A percentile compares a stretch with the other conserved stretches of the same genome.
Evolutionary conservation across 78 protist species (phyloP).

Genomic region (Planoprotostelium fungivorum): DNA sequence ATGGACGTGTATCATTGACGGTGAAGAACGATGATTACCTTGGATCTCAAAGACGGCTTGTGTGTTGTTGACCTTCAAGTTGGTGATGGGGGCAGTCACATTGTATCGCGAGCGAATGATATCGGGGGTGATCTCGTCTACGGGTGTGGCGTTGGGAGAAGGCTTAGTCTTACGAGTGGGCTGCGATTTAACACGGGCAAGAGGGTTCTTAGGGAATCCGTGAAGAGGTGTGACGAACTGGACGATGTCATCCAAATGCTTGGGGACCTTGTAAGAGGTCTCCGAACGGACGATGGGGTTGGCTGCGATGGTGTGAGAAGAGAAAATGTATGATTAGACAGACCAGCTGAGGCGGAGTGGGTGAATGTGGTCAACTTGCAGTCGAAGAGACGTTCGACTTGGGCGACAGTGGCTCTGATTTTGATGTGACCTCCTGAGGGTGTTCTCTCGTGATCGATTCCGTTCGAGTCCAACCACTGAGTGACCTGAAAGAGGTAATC

Average conservation of each 20-base stretch:
- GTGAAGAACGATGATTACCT: constrained; percentile 34
- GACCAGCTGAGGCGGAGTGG: background rate
- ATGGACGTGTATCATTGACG: constrained; percentile 25
- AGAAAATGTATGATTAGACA: no score
- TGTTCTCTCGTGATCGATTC: background rate
- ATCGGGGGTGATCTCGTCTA: constrained; percentile 30
- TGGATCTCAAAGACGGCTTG: constrained; percentile 39
- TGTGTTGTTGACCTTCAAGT: constrained; percentile 14
- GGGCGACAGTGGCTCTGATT: background rate
- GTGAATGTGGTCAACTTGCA: background rate
- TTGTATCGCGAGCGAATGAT: constrained; percentile 31
- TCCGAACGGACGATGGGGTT: constrained; percentile 20
- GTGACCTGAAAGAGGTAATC: background rate
- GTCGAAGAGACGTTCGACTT: background rate
- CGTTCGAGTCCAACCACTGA: background rate
- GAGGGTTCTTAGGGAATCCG: constrained; percentile 29
- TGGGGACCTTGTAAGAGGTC: constrained; percentile 14
- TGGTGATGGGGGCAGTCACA: constrained; percentile 15
- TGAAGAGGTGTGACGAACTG: constrained; percentile 44
- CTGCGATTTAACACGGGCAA: constrained; percentile 16
- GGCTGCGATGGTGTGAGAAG: constrained; percentile 1
- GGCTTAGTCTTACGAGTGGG: background rate
- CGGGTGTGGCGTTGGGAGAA: background rate
- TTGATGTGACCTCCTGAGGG: background rate
- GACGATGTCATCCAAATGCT: constrained; percentile 7